Base-by-base conservation (phyloP, 164 flowering plant species). In the Sedum album region DNA sequence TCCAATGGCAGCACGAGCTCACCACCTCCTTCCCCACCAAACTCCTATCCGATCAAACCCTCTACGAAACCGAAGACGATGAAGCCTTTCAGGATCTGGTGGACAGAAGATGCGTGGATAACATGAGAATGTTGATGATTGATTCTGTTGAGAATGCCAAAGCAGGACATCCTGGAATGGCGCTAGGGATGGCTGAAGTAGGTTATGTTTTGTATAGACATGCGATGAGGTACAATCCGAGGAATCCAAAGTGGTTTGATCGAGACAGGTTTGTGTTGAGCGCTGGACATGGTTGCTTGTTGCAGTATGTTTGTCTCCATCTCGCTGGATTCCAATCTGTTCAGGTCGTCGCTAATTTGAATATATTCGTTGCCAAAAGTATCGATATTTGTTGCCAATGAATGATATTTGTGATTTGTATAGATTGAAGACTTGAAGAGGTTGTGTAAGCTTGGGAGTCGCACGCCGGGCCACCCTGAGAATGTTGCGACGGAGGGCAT, bases 391-490 rank as follows among this genome's bases (percentile, higher is more conserved):
- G 48, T 44, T 44, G 48, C 42, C 13, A 8, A 11, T 44, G 48
- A 11, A 11, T 13, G n/a, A 39, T 39, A 1, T 39, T 39, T 44
- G 18, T 11, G 4, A 15, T 33, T 71, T 60, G 65, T 77, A 76
- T 65, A 31, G 70, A 68, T 78, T 42, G 84, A 83, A 67, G 88
- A 85, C 66, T 70, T 85, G 36, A 67, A 76, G 60, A 44, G 69
- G 6, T 62, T 85, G 23, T 77, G 88, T 72, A 73, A 82, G 77
- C 67, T 76, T 30, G 86, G 85, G 66, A 81, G 85, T 38, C 69
- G 75, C 39, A 83, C 89, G 0, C 85, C 86, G 6, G 86, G 89
- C 14, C 89, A 85, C 63, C 89, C 89, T 1, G 89, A 85, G 74
- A 83, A 81, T 68, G 68, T 72, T 1, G 74, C 71, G 64, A 85